Conservation (phyloP, 2,329 filamentous ascomycete species). For the Paecilomyces variotii region DNA sequence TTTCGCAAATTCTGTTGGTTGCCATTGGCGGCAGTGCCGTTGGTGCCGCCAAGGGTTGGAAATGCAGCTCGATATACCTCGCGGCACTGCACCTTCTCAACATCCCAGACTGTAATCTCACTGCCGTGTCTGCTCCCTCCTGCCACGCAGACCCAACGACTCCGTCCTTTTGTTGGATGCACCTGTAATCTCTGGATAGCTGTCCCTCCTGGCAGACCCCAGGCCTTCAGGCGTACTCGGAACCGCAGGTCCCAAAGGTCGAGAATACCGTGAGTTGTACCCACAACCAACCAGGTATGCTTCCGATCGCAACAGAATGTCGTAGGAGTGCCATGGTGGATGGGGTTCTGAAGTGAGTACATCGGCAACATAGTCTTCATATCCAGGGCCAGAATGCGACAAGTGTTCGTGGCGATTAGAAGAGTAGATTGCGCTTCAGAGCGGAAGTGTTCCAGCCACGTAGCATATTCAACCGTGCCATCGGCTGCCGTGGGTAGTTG, state of each 20-base stretch:
- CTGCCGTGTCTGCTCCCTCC: conserved; percentile 73
- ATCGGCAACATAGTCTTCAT: conserved; percentile 76
- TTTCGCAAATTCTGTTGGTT: neutral
- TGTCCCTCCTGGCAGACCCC: conserved; percentile 75
- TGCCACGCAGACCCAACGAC: conserved; percentile 79
- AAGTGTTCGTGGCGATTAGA: conserved; percentile 77
- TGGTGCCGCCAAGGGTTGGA: conserved; percentile 5
- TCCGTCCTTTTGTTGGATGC: conserved; percentile 69
- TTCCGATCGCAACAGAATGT: conserved; percentile 83
- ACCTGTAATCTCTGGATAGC: conserved; percentile 72
- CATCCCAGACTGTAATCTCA: conserved; percentile 91
- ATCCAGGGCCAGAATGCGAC: conserved; percentile 75
- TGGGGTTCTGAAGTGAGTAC: conserved; percentile 74
- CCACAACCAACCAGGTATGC: conserved; percentile 83
- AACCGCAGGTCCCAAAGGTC: conserved; percentile 98
- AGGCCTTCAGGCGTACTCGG: conserved; percentile 74
- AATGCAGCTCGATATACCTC: conserved; percentile 69
- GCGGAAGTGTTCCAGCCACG: conserved; percentile 90
- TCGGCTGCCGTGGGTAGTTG: conserved; percentile 46
- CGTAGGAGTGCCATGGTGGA: conserved; percentile 84
- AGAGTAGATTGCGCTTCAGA: conserved; percentile 74
- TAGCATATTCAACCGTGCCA: conserved; percentile 59
- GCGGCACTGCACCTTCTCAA: conserved; percentile 80
- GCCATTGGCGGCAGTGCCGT: neutral
- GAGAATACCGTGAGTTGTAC: conserved; percentile 85